Conservation (phyloP, 805 yeast species). For the Debaryomyces tyrocola region DNA sequence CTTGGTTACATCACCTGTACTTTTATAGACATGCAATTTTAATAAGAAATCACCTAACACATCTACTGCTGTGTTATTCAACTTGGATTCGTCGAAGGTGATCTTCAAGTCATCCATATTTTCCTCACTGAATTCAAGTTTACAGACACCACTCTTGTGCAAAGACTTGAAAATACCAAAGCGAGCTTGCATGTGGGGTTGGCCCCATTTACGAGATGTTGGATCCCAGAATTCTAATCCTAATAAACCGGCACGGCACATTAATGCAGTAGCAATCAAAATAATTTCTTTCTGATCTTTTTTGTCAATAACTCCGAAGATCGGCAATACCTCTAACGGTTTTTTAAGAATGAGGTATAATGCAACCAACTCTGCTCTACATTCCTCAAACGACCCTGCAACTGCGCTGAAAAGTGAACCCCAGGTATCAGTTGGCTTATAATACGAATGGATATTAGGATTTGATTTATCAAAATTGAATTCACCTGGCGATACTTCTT, state of each 20-base stretch:
- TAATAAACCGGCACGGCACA: slow-evolving; percentile 86
- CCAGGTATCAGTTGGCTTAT: slow-evolving; percentile 86
- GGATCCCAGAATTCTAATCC: slow-evolving; percentile 92
- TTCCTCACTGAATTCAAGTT: slow-evolving; percentile 47
- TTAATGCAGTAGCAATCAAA: slow-evolving; percentile 68
- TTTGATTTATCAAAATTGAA: slow-evolving; percentile 69
- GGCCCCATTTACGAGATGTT: slow-evolving; percentile 80
- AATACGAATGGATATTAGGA: slow-evolving; percentile 70
- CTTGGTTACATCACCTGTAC: slow-evolving; percentile 66
- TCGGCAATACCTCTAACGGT: slow-evolving; percentile 56
- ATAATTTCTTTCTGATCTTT: slow-evolving; percentile 64
- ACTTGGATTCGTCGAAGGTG: slow-evolving; percentile 58
- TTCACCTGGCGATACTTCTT: slow-evolving; percentile 52
- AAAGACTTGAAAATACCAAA: slow-evolving; percentile 79
- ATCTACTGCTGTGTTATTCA: slow-evolving; percentile 66
- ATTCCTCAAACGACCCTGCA: slow-evolving; percentile 89
- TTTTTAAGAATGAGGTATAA: slow-evolving; percentile 72
- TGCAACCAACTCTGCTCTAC: slow-evolving; percentile 90
- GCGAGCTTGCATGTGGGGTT: slow-evolving; percentile 93
- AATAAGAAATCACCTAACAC: slow-evolving; percentile 71
- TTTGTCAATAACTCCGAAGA: slow-evolving; percentile 64
- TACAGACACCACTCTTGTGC: slow-evolving; percentile 65
- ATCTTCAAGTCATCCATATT: slow-evolving; percentile 61
- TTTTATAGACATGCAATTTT: slow-evolving; percentile 76
- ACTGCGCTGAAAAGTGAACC: slow-evolving; percentile 78